Base-by-base conservation (phyloP, 1,284 basidiomycete species). In the Cutaneotrichosporon daszewskae region DNA sequence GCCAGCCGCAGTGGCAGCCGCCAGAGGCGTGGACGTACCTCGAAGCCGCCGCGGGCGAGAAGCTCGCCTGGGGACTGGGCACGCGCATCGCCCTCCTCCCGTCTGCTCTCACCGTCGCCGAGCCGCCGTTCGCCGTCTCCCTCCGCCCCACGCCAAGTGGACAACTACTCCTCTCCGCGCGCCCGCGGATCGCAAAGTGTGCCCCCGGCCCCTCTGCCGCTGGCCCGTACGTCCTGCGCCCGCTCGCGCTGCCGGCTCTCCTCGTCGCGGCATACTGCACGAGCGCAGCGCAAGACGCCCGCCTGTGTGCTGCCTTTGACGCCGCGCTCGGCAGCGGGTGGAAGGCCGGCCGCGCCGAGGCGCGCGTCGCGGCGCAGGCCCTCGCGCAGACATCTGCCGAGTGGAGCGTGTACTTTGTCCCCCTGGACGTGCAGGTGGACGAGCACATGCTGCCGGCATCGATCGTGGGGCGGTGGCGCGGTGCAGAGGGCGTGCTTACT, bases 401-500 rank as follows among this genome's bases (percentile, higher is more conserved):
- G 22, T 66, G 60, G 59, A 50, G 55, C 14, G 40, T 64, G 18
- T 61, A 51, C 51, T 66, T 62, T 56, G 57, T 64, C 1, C 61
- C 60, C 0, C 28, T 57, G 5, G 20, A 31, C 12, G 22, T 22
- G 9, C 24, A 32, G 2, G 16, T 44, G 47, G 44, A 40, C n/a
- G 29, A 18, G 27, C 24, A 28, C 5, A 31, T 40, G 13, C 45
- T 52, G 7, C 50, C 50, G 1, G 26, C 26, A 1, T 32, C 42
- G 3, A 32, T 54, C 14, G 47, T 48, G 1, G 32, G 43, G 6
- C 32, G 33, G 16, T 54, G 51, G 51, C 51, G 47, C 14, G 44
- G 42, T 18, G 40, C 39, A 17, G 42, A 54, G 24, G 66, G 66
- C 12, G 52, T 68, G 3, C 24, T 68, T 4, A 62, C 62, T 4